Evolutionary conservation across 768 basidiomycete genomes (phyloP), one percentile per base, ranked within the genome.

Genomic region (Leccinum boreale): DNA sequence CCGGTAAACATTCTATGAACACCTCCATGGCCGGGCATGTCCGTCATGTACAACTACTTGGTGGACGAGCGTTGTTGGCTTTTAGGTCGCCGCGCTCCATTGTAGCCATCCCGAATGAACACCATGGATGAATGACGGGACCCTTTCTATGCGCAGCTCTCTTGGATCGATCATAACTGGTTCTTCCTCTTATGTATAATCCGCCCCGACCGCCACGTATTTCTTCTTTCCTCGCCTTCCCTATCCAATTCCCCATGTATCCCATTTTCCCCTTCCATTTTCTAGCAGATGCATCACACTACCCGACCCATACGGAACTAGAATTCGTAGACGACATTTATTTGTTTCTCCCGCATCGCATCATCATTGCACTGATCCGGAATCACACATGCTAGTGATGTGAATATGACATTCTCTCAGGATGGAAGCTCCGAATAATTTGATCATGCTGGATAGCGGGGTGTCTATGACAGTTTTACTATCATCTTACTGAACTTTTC

Each of bases 1-100:
- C 24, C 61, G 57, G 26, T 72, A 51, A 66, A 57, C 50, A 26
- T 47, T n/a, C 14, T 31, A 47, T 24, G 50, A 21, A 45, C 5
- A 15, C 44, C 49, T 50, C 49, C 21, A 14, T 14, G 47, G 23
- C 39, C 24, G 36, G 35, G 21, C 29, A 36, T 59, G 17, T 28
- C 24, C 8, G 12, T 21, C 23, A n/a, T 59, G 19, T 53, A 26
- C 51, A 23, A 52, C 21, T 35, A 47, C 21, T 31, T 26, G 28
- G 35, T 57, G 51, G 55, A 17, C 36, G 14, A 24, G 19, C 24
- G 8, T 49, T 19, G 47, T 57, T 62, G 60, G 36, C 17, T 9
- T 35, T 19, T 23, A 17, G 29, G 49, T 45, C 6, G 48, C 35
- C 45, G 44, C 35, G 23, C 2, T 47, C 33, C 26, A 33, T 53